These are phyloP conservation scores for Triglochin maritima DNA, from an alignment of 106 monocot genomes.

Conservation along the genomic window DNA sequence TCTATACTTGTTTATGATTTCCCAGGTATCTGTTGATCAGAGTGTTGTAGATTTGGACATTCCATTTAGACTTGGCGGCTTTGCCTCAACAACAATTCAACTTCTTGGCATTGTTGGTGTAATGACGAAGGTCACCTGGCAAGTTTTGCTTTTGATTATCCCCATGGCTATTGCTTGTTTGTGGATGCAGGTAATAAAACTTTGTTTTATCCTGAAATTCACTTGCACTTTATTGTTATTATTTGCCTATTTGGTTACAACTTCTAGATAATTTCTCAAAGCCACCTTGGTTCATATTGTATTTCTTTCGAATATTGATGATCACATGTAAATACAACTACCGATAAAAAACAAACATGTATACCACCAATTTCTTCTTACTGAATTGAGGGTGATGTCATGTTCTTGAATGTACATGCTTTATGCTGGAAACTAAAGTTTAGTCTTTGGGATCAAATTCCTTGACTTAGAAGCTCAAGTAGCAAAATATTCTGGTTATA, in stretches of 20 bases:
- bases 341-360: no score
- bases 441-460: no score
- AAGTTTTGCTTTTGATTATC: slow-evolving; percentile 72
- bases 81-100: slow-evolving; percentile 92
- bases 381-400: no score
- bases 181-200: slow-evolving; percentile 83
- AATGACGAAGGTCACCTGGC: slow-evolving; percentile 94
- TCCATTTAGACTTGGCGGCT: slow-evolving; percentile 87
- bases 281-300: no score
- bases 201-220: neutral
- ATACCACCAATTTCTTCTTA: no score
- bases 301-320: no score
- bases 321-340: no score
- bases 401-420: no score
- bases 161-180: slow-evolving; percentile 86
- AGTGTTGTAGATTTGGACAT: slow-evolving; percentile 98
- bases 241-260: neutral
- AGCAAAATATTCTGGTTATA: no score
- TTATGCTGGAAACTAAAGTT: no score
- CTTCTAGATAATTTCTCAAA: neutral
- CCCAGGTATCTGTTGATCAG: slow-evolving; percentile 99
- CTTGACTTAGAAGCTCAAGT: no score
- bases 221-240: neutral
- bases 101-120: slow-evolving; percentile 87
- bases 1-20: slow-evolving; percentile 1